phyloP scores from a whole-genome alignment of 2,329 filamentous ascomycete species.

The Ceratocystis albifundus region DNA sequence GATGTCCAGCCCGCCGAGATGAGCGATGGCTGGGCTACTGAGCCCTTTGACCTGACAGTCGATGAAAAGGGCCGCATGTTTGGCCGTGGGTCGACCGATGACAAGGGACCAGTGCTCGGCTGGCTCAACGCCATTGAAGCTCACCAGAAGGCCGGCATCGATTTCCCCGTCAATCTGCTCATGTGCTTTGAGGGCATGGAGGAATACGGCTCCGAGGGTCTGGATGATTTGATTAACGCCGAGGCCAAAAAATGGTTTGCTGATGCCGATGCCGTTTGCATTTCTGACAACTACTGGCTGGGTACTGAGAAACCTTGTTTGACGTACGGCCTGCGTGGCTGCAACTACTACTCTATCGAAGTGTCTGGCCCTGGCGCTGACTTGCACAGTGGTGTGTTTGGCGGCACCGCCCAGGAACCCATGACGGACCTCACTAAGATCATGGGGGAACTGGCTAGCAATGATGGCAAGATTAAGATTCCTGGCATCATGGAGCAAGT shows the following conservation, averaged over 20 bases:
- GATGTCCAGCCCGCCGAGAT: constrained; percentile 92
- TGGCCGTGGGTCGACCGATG: constrained; percentile 87
- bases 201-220: constrained; percentile 91
- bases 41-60: constrained; percentile 80
- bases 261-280: constrained; percentile 91
- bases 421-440: constrained; percentile 91
- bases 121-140: constrained; percentile 98
- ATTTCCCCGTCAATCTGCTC: constrained; percentile 92
- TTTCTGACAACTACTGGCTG: constrained; percentile 99
- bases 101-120: constrained; percentile 93
- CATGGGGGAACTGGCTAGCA: constrained; percentile 74
- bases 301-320: constrained; percentile 97
- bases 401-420: constrained; percentile 89
- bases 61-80: constrained; percentile 93
- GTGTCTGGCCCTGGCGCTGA: constrained; percentile 85
- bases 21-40: constrained; percentile 89
- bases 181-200: constrained; percentile 99
- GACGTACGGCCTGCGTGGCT: constrained; percentile 91
- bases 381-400: constrained; percentile 93
- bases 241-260: constrained; percentile 94
- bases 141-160: constrained; percentile 85
- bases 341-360: constrained; percentile 94
- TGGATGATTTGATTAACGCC: constrained; percentile 84
- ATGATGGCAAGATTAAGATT: constrained; percentile 83
- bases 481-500: constrained; percentile 92